These are phyloP conservation scores for Apiospora sp. DNA, from an alignment of 2,329 filamentous ascomycete genomes.

Conservation along the genomic window DNA sequence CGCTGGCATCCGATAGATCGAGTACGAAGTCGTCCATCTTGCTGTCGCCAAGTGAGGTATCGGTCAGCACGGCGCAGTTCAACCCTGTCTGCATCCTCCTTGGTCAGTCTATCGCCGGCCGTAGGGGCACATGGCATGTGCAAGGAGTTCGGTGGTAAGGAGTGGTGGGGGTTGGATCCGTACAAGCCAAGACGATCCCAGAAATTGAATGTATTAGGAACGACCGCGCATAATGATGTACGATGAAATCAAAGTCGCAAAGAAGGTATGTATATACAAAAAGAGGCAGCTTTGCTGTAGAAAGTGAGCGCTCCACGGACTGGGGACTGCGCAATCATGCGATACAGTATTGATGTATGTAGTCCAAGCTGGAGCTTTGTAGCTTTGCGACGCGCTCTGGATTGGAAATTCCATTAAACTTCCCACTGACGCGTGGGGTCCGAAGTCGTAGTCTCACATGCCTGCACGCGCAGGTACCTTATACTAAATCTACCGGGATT, in stretches of 20 bases:
- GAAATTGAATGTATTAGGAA: not conserved
- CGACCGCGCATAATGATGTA: not conserved
- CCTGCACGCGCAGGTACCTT: not conserved
- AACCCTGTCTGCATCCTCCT: not conserved
- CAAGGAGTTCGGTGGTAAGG: not conserved
- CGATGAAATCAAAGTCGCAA: not conserved
- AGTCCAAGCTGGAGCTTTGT: not conserved
- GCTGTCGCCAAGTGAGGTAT: not conserved
- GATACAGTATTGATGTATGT: constrained; percentile 3
- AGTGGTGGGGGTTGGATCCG: not conserved
- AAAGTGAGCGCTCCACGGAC: not conserved
- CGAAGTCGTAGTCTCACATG: constrained; percentile 3
- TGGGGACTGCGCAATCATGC: not conserved
- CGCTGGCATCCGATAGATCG: not conserved
- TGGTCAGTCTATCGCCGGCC: not conserved
- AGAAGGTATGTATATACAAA: constrained; percentile 1
- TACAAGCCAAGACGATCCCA: not conserved
- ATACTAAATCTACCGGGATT: not conserved
- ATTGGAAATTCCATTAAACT: constrained; percentile 18
- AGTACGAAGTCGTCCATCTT: not conserved
- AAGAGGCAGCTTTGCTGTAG: not conserved
- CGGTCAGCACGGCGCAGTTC: not conserved
- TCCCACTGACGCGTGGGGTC: not conserved
- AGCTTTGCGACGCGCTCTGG: constrained; percentile 10
- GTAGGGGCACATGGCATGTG: not conserved